Conservation (phyloP, 2,329 filamentous ascomycete species). For the Ceratocystis albifundus region DNA sequence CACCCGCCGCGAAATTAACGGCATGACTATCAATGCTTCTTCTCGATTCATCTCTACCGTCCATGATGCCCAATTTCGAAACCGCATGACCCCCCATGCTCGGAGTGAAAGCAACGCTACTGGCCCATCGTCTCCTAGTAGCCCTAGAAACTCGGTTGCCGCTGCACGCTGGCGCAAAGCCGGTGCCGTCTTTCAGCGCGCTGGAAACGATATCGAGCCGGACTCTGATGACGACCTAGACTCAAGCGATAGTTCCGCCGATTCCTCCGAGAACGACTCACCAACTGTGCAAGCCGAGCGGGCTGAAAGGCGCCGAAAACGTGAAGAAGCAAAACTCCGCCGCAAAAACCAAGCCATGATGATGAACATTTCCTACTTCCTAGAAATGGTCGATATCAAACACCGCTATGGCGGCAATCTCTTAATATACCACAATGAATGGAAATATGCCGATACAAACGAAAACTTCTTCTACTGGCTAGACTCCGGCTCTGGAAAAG, state of each 20-base stretch:
- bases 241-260: constrained; percentile 26
- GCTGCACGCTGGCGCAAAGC: constrained; percentile 62
- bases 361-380: constrained; percentile 78
- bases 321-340: constrained; percentile 19
- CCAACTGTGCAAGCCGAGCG: constrained; percentile 30
- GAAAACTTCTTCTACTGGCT: constrained; percentile 95
- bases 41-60: constrained; percentile 61
- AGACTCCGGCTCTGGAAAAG: constrained; percentile 64
- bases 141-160: constrained; percentile 25
- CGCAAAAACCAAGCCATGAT: constrained; percentile 57
- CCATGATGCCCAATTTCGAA: constrained; percentile 44
- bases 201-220: constrained; percentile 51
- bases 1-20: constrained; percentile 56
- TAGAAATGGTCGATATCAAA: constrained; percentile 74
- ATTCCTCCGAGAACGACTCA: constrained; percentile 27
- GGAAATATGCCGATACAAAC: constrained; percentile 63
- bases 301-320: constrained; percentile 35
- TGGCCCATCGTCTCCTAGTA: constrained; percentile 21
- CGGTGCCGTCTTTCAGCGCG: constrained; percentile 57
- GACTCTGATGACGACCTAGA: constrained; percentile 34
- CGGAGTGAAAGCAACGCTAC: constrained; percentile 26
- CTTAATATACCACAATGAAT: constrained; percentile 68
- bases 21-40: constrained; percentile 55
- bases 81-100: constrained; percentile 37
- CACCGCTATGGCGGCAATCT: constrained; percentile 81